Percentiles rank a stretch among this genome's conserved stretches.
phyloP scores from a whole-genome alignment of 768 basidiomycete genomes.

The Podaxis sp. region DNA sequence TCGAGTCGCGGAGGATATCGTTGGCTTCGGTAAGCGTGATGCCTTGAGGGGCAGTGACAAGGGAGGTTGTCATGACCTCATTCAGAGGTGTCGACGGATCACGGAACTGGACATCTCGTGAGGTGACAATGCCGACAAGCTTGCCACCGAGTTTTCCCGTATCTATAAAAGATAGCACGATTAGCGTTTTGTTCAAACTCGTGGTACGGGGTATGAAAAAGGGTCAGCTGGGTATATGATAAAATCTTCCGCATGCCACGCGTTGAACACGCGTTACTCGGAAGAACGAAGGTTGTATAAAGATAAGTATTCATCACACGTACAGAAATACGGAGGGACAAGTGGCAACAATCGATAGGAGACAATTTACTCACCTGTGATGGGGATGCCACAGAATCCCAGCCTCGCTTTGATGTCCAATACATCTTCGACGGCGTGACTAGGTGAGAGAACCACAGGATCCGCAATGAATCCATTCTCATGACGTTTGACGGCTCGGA shows the following conservation, averaged over 20 bases:
- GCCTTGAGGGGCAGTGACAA: slow-evolving; percentile 85
- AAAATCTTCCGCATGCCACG: slow-evolving; percentile 70
- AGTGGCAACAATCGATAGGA: not conserved
- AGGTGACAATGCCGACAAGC: slow-evolving; percentile 94
- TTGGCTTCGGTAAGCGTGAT: slow-evolving; percentile 93
- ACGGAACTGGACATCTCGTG: slow-evolving; percentile 95
- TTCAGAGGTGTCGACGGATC: slow-evolving; percentile 60
- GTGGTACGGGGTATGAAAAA: slow-evolving; percentile 12
- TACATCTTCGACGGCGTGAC: slow-evolving; percentile 81
- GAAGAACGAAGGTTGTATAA: slow-evolving; percentile 88
- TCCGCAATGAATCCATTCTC: slow-evolving; percentile 99
- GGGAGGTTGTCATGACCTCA: slow-evolving; percentile 85
- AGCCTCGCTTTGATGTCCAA: slow-evolving; percentile 88
- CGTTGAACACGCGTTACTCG: slow-evolving; percentile 62
- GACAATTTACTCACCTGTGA: slow-evolving; percentile 75
- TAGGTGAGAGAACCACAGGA: slow-evolving; percentile 83
- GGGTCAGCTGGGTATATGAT: slow-evolving; percentile 35
- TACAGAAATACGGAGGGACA: slow-evolving; percentile 1
- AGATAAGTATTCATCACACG: slow-evolving; percentile 46
- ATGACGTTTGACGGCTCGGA: slow-evolving; percentile 95
- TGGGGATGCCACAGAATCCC: slow-evolving; percentile 96
- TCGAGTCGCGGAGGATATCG: slow-evolving; percentile 89
- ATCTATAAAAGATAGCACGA: slow-evolving; percentile 44
- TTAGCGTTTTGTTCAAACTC: not conserved
- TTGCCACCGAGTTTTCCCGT: slow-evolving; percentile 85